A percentile compares a stretch with the other conserved stretches of the same genome.
phyloP scores from a whole-genome alignment of 2,329 filamentous ascomycete genomes.

The Aspergillus ustus region DNA sequence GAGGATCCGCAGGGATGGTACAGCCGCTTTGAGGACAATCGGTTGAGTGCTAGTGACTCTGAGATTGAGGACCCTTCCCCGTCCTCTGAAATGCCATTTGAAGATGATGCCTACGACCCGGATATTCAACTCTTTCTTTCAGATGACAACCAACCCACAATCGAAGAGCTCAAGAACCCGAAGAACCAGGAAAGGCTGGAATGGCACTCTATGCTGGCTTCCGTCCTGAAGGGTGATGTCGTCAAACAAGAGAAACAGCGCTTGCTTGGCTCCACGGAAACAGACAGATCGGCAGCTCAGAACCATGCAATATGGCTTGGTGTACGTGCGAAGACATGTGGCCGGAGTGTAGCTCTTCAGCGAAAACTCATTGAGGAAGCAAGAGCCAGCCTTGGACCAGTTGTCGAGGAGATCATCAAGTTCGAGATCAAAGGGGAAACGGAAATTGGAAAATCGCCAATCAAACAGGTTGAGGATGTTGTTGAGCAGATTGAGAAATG shows the following conservation, averaged over 20 bases:
- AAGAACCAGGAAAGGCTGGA: slow-evolving; percentile 88
- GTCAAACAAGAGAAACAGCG: slow-evolving; percentile 98
- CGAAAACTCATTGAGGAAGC: slow-evolving; percentile 86
- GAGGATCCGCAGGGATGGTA: slow-evolving; percentile 82
- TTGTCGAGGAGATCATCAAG: slow-evolving; percentile 84
- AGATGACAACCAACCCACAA: slow-evolving; percentile 83
- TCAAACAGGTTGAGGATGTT: slow-evolving; percentile 87
- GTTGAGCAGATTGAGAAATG: slow-evolving; percentile 89
- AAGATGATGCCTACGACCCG: slow-evolving; percentile 83
- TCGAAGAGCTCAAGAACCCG: slow-evolving; percentile 87
- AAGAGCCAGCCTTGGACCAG: slow-evolving; percentile 71
- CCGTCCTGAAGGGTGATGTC: slow-evolving; percentile 93
- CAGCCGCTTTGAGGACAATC: slow-evolving; percentile 60
- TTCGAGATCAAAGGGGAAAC: slow-evolving; percentile 95
- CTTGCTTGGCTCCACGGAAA: slow-evolving; percentile 78
- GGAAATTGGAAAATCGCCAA: slow-evolving; percentile 84
- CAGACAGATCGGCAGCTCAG: slow-evolving; percentile 71
- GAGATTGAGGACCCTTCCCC: slow-evolving; percentile 92
- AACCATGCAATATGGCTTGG: slow-evolving; percentile 84
- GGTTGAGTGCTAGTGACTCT: slow-evolving; percentile 75
- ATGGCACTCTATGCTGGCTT: slow-evolving; percentile 98
- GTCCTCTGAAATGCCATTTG: slow-evolving; percentile 79
- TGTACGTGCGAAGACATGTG: slow-evolving; percentile 80
- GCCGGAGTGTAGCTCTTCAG: slow-evolving; percentile 82
- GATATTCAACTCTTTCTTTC: slow-evolving; percentile 92